Evolutionary conservation across 2,329 filamentous ascomycete species (phyloP), one percentile per base, ranked within the genome.

Genomic region (Trichoderma koningii): DNA sequence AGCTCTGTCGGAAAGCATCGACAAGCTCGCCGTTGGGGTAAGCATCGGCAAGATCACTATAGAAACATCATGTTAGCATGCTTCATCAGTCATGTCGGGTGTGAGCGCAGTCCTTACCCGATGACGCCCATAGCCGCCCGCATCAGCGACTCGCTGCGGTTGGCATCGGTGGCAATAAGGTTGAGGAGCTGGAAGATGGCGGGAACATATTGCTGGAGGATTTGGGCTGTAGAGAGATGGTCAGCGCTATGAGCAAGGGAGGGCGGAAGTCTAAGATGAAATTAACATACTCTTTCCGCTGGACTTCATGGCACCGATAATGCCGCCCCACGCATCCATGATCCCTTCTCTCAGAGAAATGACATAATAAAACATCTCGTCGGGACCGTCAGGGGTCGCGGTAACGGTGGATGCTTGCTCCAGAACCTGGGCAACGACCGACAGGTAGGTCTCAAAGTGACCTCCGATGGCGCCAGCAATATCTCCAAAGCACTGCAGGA

Each of bases 261-360:
- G 2, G 10, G 17, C 10, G 15, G 7, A n/a, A 17, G 17, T 41
- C 7, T 9, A 9, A 12, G 14, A 17, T n/a, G 3, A 4, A n/a
- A 80, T 23, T 3, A 38, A 14, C 87, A 77, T 78, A 90, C 89
- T 88, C 82, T 94, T 94, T 73, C 82, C 82, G 73, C 89, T 91
- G 59, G 84, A 80, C 82, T 95, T 96, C 89, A 98, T 93, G 61
- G 95, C 93, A 76, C 94, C 88, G 74, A 99, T 93, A 70, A 97
- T 95, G 70, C 95, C 95, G 73, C 93, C 93, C 93, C 96, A 99
- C 41, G 95, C 95, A 83, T 99, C 95, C 89, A 98, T 97, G 70
- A 99, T 98, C 71, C 94, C 95, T 76, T 99, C 96, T 62, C 95
- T 89, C 55, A 99, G 85, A 21, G 93, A 97, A 69, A 96, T 87